phyloP scores from a whole-genome alignment of 140 eudicot species.

The Anethum foeniculum region DNA sequence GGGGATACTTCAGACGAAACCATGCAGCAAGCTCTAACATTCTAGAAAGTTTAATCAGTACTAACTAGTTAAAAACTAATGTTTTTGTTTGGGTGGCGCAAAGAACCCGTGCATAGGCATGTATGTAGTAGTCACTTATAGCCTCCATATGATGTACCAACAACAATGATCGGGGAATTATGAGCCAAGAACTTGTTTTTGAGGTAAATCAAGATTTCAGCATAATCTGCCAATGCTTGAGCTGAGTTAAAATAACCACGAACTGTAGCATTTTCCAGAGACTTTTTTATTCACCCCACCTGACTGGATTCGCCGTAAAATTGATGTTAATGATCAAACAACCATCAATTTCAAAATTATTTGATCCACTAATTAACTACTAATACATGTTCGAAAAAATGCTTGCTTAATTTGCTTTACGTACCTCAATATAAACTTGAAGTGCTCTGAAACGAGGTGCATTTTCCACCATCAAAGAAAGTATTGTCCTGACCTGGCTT shows the following conservation, averaged over 20 bases:
- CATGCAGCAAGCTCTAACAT: constrained; percentile 70
- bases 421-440: constrained; percentile 64
- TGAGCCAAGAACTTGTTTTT: constrained; percentile 39
- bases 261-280: constrained; percentile 32
- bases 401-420: not conserved
- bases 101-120: not conserved
- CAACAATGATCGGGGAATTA: constrained; percentile 59
- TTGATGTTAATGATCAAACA: constrained; percentile 63
- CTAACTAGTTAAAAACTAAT: not conserved
- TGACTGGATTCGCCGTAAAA: constrained; percentile 64
- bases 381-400: not conserved
- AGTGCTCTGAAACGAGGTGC: constrained; percentile 64
- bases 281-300: constrained; percentile 39
- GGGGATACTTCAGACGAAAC: constrained; percentile 90
- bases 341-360: not conserved
- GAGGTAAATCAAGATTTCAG: constrained; percentile 52
- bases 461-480: constrained; percentile 38
- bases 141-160: constrained; percentile 96
- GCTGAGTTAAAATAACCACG: constrained; percentile 85
- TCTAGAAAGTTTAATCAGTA: not conserved
- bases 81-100: too few species aligned
- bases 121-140: constrained; percentile 33
- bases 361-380: not conserved
- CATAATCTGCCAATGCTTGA: constrained; percentile 85
- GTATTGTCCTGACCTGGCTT: too few species aligned